These are phyloP conservation scores for Orychophragmus violaceus DNA, from an alignment of 345 rosid species.

Conservation along the genomic window DNA sequence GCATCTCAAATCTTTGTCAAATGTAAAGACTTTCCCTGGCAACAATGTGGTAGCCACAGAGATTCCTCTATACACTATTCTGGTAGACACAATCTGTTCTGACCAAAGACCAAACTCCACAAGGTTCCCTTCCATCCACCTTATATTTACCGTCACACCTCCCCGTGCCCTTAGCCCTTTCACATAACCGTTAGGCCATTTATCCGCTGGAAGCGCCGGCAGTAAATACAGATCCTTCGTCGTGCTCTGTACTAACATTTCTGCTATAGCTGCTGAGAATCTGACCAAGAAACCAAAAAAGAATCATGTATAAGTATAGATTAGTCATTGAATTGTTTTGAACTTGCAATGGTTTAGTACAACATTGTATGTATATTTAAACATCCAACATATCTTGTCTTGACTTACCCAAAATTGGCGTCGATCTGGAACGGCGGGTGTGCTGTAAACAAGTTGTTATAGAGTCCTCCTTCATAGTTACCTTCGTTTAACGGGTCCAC, in stretches of 20 bases:
- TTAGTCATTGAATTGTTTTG: not conserved
- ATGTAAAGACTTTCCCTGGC: slow-evolving; percentile 45
- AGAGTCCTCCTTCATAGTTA: slow-evolving; percentile 69
- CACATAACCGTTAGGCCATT: slow-evolving; percentile 69
- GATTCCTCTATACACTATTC: slow-evolving; percentile 51
- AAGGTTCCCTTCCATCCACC: slow-evolving; percentile 77
- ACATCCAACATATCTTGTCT: not conserved
- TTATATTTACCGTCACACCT: slow-evolving; percentile 53
- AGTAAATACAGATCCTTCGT: slow-evolving; percentile 60
- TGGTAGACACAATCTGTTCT: slow-evolving; percentile 27
- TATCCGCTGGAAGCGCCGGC: slow-evolving; percentile 73
- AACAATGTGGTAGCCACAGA: slow-evolving; percentile 34
- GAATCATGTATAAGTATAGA: not conserved
- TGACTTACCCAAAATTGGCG: slow-evolving; percentile 86
- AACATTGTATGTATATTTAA: not conserved
- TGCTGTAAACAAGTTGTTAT: slow-evolving; percentile 82
- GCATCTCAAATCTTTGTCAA: slow-evolving; percentile 46
- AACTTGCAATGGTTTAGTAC: not conserved
- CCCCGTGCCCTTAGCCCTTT: slow-evolving; percentile 84
- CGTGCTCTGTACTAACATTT: slow-evolving; percentile 88
- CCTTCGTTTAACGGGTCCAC: slow-evolving; percentile 70
- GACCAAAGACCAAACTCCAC: slow-evolving; percentile 55
- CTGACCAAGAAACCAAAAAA: slow-evolving; percentile 28
- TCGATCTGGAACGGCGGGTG: slow-evolving; percentile 99
- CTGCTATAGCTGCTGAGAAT: slow-evolving; percentile 68